These are phyloP conservation scores for Phialophora expanda DNA, from an alignment of 2,329 filamentous ascomycete genomes.

Conservation along the genomic window DNA sequence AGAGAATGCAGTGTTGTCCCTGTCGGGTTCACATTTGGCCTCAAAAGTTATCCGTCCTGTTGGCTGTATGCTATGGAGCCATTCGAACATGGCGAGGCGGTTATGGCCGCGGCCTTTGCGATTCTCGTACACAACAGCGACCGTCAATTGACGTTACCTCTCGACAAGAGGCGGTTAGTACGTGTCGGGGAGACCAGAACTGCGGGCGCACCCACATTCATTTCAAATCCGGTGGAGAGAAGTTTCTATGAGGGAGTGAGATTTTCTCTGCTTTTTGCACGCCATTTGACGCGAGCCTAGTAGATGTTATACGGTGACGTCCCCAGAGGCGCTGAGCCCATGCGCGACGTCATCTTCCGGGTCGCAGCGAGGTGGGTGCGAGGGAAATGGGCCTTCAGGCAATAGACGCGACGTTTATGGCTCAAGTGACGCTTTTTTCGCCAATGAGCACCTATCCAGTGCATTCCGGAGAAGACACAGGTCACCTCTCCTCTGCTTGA, in stretches of 20 bases:
- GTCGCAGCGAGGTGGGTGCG: too few relatives aligned
- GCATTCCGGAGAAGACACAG: not conserved
- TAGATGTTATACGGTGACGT: not conserved
- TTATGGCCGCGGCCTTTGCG: not conserved
- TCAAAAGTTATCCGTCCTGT: not conserved
- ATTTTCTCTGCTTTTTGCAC: not conserved
- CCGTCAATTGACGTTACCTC: not conserved
- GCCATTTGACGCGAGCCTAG: not conserved
- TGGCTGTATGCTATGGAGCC: not conserved
- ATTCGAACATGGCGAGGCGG: not conserved
- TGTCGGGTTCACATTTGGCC: not conserved
- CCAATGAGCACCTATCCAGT: not conserved
- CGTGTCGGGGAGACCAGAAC: not conserved
- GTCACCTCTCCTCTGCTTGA: not conserved
- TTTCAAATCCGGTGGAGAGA: not conserved
- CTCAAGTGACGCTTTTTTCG: not conserved
- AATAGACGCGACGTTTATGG: not conserved
- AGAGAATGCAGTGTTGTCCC: not conserved
- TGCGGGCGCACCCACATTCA: not conserved
- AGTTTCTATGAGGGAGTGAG: not conserved
- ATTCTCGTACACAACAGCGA: not conserved
- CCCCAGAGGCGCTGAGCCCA: not conserved
- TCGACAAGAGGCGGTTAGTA: not conserved
- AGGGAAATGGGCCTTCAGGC: not conserved
- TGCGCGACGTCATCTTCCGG: not conserved